Evolutionary conservation across 2,329 filamentous ascomycete genomes (phyloP).

Genomic region (Xylaria sp.): DNA sequence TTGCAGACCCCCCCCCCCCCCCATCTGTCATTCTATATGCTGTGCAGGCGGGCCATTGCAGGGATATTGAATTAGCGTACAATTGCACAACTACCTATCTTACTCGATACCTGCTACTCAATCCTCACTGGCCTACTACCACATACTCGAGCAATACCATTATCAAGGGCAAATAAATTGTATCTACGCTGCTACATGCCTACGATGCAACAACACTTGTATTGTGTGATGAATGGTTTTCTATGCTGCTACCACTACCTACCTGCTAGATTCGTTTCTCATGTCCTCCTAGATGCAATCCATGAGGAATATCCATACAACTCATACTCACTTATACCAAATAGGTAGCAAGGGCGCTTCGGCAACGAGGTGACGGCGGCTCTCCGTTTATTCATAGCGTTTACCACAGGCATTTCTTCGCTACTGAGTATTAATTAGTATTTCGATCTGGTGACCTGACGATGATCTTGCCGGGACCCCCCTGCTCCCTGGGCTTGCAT

Average conservation of each 20-base stretch:
- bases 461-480: constrained; percentile 10
- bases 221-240: background rate
- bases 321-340: background rate
- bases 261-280: background rate
- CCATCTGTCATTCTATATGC: background rate
- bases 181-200: background rate
- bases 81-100: background rate
- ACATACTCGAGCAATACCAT: no score
- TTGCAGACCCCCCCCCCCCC: no score
- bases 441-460: background rate
- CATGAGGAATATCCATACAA: background rate
- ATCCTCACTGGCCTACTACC: no score
- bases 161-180: background rate
- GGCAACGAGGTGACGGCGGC: background rate
- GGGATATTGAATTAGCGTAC: background rate
- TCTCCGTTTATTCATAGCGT: constrained; percentile 3
- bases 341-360: constrained; percentile 10
- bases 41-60: constrained; percentile 18
- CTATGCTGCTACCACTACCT: background rate
- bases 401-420: background rate
- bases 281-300: background rate
- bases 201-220: background rate
- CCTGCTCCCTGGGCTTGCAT: constrained; percentile 14
- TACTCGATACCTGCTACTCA: background rate
- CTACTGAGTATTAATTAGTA: background rate